A percentile compares a stretch with the other conserved stretches of the same genome.
Evolutionary conservation across 2,329 filamentous ascomycete species (phyloP).

Genomic region (Fusarium verrucosum): DNA sequence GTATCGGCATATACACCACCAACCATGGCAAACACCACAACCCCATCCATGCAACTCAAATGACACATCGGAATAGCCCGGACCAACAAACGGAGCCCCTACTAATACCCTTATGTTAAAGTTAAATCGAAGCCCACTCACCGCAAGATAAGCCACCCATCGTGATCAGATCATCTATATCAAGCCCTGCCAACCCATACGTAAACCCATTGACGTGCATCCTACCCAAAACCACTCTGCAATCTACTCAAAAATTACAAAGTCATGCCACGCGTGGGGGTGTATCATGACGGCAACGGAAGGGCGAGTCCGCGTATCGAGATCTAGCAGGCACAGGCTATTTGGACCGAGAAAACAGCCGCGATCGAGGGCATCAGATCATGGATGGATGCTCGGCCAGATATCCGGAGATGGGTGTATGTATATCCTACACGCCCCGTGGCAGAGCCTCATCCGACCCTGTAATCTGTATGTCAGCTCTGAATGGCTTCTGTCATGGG

Average conservation of each 20-base stretch:
- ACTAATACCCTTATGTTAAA: constrained; percentile 2
- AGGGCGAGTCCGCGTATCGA: constrained; percentile 27
- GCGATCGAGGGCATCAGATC: constrained; percentile 28
- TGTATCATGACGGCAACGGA: constrained; percentile 7
- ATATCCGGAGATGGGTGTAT: constrained; percentile 20
- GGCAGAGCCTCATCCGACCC: constrained; percentile 16
- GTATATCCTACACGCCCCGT: constrained; percentile 4
- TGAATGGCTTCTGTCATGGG: not conserved
- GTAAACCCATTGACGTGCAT: constrained; percentile 1
- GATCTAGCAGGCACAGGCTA: not conserved
- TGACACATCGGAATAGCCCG: not conserved
- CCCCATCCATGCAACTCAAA: not conserved
- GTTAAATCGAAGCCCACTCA: constrained; percentile 17
- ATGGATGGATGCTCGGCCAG: constrained; percentile 29
- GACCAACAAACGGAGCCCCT: not conserved
- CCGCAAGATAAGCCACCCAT: constrained; percentile 21
- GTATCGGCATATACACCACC: constrained; percentile 5
- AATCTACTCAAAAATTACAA: not conserved
- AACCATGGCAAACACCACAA: constrained; percentile 14
- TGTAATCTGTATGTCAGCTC: constrained; percentile 1
- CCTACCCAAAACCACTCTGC: too few relatives aligned
- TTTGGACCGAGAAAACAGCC: constrained; percentile 31
- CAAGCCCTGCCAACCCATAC: constrained; percentile 3
- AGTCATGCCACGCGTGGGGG: constrained; percentile 12
- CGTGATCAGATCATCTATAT: constrained; percentile 23